Percentiles rank a stretch among this genome's conserved stretches.
These are phyloP conservation scores for Rhodomyrtus tomentosa DNA, from an alignment of 345 rosid species.

Conservation along the genomic window DNA sequence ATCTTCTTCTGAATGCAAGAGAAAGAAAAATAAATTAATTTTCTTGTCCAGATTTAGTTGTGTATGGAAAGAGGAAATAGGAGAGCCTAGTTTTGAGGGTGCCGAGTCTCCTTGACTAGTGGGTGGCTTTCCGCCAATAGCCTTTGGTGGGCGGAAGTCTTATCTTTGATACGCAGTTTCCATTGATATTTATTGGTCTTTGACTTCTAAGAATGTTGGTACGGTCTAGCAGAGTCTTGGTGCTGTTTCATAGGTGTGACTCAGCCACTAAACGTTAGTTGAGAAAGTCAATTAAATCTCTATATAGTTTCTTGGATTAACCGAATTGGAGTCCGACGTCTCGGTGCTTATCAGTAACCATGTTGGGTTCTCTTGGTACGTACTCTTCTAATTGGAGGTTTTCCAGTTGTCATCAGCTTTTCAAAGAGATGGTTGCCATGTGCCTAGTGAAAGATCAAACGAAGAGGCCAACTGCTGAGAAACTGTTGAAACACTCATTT, in stretches of 20 bases:
- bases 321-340: neutral
- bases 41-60: neutral
- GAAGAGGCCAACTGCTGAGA: slow-evolving; percentile 96
- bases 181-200: neutral
- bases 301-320: neutral
- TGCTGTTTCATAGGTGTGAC: neutral
- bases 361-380: neutral
- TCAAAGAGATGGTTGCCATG: slow-evolving; percentile 99
- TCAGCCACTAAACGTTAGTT: neutral
- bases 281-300: neutral
- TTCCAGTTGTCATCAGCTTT: slow-evolving; percentile 96
- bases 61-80: neutral
- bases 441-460: slow-evolving; percentile 99
- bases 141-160: neutral
- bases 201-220: neutral
- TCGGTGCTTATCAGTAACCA: neutral
- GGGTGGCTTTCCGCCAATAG: neutral
- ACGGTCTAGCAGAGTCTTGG: neutral
- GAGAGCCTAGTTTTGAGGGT: neutral
- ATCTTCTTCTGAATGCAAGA: neutral
- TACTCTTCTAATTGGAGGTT: slow-evolving; percentile 68
- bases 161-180: neutral
- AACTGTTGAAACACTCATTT: slow-evolving; percentile 77
- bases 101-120: neutral
- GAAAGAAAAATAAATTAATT: neutral